phyloP scores from a whole-genome alignment of 345 rosid species.

The Erodium maritimum region DNA sequence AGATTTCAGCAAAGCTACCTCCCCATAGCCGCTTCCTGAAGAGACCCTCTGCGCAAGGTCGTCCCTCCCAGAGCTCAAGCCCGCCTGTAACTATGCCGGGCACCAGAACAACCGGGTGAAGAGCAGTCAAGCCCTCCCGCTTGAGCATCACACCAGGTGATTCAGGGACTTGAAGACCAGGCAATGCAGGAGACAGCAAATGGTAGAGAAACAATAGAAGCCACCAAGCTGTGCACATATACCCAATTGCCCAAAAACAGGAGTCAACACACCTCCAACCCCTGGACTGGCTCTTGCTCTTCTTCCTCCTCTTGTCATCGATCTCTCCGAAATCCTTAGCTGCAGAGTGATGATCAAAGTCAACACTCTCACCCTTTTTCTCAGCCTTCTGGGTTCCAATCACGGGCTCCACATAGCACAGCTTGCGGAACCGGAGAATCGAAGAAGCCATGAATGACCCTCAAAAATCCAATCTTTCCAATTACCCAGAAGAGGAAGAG shows the following conservation, averaged over 20 bases:
- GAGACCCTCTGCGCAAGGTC: conserved; percentile 58
- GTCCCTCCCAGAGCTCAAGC: conserved; percentile 74
- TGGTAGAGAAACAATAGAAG: conserved; percentile 39
- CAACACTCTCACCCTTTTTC: conserved; percentile 13
- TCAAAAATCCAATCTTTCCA: neutral
- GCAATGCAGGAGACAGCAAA: conserved; percentile 36
- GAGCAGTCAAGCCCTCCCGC: conserved; percentile 42
- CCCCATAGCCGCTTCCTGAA: conserved; percentile 74
- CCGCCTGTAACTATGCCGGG: conserved; percentile 74
- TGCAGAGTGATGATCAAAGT: neutral
- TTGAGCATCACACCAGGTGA: conserved; percentile 41
- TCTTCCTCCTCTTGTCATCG: conserved; percentile 1
- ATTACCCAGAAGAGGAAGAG: too few species aligned
- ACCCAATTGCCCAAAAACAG: conserved; percentile 59
- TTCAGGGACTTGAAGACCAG: conserved; percentile 41
- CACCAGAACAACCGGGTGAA: conserved; percentile 66
- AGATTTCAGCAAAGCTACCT: conserved; percentile 50
- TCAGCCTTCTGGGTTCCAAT: conserved; percentile 6
- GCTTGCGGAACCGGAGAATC: neutral
- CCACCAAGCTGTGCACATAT: conserved; percentile 54
- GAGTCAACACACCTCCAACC: conserved; percentile 44
- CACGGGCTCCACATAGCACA: neutral
- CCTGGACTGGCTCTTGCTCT: conserved; percentile 10
- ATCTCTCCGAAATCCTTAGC: conserved; percentile 8
- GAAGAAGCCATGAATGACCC: neutral